These are phyloP conservation scores for Hawksworthiomyces lignivorus DNA, from an alignment of 2,329 filamentous ascomycete genomes.

Conservation along the genomic window DNA sequence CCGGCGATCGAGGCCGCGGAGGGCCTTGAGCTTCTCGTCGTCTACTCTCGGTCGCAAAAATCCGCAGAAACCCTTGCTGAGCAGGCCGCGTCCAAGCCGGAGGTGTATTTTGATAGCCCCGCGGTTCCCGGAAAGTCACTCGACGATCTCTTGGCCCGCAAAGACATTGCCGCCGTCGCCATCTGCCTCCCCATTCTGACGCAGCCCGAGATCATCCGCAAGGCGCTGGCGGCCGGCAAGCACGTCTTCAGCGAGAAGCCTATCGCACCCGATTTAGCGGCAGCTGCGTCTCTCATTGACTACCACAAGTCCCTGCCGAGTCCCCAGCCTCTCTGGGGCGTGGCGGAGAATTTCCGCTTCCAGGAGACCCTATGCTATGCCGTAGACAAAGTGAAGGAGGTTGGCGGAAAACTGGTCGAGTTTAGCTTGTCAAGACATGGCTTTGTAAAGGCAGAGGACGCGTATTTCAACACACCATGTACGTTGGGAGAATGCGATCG, in stretches of 20 bases:
- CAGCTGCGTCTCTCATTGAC: constrained; percentile 20
- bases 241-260: constrained; percentile 65
- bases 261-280: constrained; percentile 45
- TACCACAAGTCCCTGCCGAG: no score
- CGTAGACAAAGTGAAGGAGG: constrained; percentile 15
- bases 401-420: constrained; percentile 21
- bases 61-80: constrained; percentile 32
- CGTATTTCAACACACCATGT: constrained; percentile 42
- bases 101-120: no score
- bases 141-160: constrained; percentile 38
- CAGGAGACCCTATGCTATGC: no score
- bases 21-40: constrained; percentile 45
- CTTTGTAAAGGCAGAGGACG: constrained; percentile 33
- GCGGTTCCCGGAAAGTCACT: no score
- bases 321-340: no score
- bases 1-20: constrained; percentile 45
- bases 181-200: constrained; percentile 53
- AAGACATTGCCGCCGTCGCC: constrained; percentile 48
- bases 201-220: constrained; percentile 51
- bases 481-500: no score
- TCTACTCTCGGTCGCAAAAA: constrained; percentile 56
- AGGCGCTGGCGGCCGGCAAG: constrained; percentile 54
- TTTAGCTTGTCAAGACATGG: constrained; percentile 35
- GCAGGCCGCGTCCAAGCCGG: constrained; percentile 19
- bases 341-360: no score